Evolutionary conservation across 768 basidiomycete species (phyloP).

Genomic region (Lyophyllum shimeji): DNA sequence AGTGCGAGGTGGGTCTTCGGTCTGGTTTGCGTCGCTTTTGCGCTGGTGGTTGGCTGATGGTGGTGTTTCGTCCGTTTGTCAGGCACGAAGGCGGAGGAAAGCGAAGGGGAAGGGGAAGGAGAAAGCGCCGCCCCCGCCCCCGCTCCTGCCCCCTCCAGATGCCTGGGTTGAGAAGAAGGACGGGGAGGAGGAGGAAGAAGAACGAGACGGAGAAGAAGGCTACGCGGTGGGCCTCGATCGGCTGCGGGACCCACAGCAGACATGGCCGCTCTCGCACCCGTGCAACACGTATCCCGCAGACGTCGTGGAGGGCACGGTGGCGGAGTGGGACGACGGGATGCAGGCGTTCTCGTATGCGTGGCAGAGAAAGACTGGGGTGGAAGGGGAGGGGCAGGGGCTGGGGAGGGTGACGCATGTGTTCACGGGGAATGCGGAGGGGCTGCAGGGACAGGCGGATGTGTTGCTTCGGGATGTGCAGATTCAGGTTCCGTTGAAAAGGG

Average conservation of each 20-base stretch:
- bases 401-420: constrained; percentile 43
- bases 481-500: constrained; percentile 28
- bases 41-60: not conserved
- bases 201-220: constrained; percentile 8
- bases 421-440: constrained; percentile 40
- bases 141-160: too few species aligned
- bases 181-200: not conserved
- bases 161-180: not conserved
- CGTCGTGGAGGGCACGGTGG: constrained; percentile 11
- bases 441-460: constrained; percentile 38
- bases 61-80: not conserved
- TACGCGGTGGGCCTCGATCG: constrained; percentile 26
- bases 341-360: constrained; percentile 31
- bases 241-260: constrained; percentile 36
- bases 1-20: constrained; percentile 36
- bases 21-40: not conserved
- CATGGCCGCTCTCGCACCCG: constrained; percentile 29
- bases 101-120: not conserved
- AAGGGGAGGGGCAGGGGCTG: not conserved
- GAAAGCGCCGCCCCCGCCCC: too few species aligned
- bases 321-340: constrained; percentile 31
- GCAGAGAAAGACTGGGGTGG: constrained; percentile 19
- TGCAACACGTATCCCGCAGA: constrained; percentile 25
- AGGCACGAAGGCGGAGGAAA: not conserved
- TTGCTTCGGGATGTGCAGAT: constrained; percentile 41